Conservation (phyloP, 1,284 basidiomycete genomes). For the Cryptococcus hybrid region DNA sequence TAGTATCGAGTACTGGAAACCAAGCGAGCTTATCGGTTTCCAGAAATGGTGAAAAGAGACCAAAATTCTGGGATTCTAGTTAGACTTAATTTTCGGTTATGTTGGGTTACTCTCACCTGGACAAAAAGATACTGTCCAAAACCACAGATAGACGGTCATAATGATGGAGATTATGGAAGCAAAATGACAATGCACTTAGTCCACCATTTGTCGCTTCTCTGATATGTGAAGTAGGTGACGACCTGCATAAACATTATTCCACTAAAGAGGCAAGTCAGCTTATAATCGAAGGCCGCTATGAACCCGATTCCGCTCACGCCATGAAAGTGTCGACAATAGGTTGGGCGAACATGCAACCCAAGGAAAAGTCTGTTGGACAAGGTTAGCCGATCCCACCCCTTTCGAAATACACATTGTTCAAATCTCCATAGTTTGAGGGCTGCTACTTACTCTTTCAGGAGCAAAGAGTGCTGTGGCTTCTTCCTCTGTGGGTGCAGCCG, state of each 20-base stretch:
- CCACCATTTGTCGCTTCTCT: slow-evolving; percentile 22
- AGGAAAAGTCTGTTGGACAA: too few relatives aligned
- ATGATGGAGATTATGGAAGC: background rate
- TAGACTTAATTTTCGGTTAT: too few relatives aligned
- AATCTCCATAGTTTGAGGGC: too few relatives aligned
- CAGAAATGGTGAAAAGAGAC: slow-evolving; percentile 27
- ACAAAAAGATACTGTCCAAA: slow-evolving; percentile 26
- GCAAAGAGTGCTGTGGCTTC: too few relatives aligned
- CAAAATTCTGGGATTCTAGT: slow-evolving; percentile 11
- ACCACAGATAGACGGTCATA: slow-evolving; percentile 23
- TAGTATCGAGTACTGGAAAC: slow-evolving; percentile 20
- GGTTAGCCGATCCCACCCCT: too few relatives aligned
- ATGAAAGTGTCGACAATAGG: too few relatives aligned
- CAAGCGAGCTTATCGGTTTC: slow-evolving; percentile 22
- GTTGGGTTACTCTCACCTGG: background rate
- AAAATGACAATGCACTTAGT: slow-evolving; percentile 18
- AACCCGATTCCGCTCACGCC: too few relatives aligned
- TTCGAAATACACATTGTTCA: too few relatives aligned
- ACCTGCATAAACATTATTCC: slow-evolving; percentile 19
- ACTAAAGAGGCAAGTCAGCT: background rate
- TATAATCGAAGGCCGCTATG: too few relatives aligned
- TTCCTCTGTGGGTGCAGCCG: too few relatives aligned
- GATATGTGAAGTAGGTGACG: slow-evolving; percentile 19
- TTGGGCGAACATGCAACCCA: too few relatives aligned
- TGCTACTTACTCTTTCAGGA: too few relatives aligned